Base-by-base conservation (phyloP, 768 basidiomycete species). In the Serendipita sp. region DNA sequence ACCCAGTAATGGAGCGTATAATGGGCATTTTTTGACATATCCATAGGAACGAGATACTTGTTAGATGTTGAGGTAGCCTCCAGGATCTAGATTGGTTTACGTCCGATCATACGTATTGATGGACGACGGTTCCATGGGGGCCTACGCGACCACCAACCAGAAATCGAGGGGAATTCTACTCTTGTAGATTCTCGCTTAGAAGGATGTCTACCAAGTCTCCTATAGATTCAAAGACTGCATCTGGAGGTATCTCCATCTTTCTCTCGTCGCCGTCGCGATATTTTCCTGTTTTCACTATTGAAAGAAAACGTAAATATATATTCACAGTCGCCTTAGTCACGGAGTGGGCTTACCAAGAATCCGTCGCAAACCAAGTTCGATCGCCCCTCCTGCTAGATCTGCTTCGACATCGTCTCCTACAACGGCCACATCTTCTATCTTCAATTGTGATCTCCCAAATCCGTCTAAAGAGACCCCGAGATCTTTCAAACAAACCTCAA, bases 371-470 rank as follows among this genome's bases (percentile, higher is more conserved):
- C 83, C 80, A 0, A 87, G 75, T 63, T 83, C 82, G 1, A 78
- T 64, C 3, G 84, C 83, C 0, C 84, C 86, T 2, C 76, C 80
- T 0, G 85, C 84, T 16, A 87, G 76, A 72, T 88, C 87, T 36
- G 81, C 79, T 47, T 77, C 76, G 1, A 82, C 74, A 68, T 89
- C 87, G 71, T 88, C 87, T 4, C 86, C 86, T 35, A 87, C 78
- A 60, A 88, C 76, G 0, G 78, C 82, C 30, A 81, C 54, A 4
- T 68, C 41, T 76, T 58, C 70, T 69, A 62, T 74, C 70, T 46
- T 72, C 69, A 52, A 68, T 44, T 45, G 68, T 38, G 35, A 67
- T 62, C 65, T 35, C 51, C 63, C 63, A 54, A 65, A 41, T 63
- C 70, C 23, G 3, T 64, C 70, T 28, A 16, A 15, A 16, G 73